phyloP scores from a whole-genome alignment of 805 yeast genomes.

The Brettanomyces bruxellensis region DNA sequence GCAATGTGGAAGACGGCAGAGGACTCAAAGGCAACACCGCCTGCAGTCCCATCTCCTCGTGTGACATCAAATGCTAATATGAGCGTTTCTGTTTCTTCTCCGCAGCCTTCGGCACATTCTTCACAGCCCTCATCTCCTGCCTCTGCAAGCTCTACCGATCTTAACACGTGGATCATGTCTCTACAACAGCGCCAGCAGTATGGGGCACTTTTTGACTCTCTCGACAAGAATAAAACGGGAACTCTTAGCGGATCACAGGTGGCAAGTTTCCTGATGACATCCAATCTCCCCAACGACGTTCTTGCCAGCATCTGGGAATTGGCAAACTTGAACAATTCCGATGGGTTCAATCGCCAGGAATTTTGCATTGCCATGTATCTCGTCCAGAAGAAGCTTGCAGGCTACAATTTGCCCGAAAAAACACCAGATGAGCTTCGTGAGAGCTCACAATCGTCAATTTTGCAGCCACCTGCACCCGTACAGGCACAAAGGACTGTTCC shows the following conservation, averaged over 20 bases:
- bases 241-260: conserved; percentile 67
- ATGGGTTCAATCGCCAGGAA: conserved; percentile 70
- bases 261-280: conserved; percentile 82
- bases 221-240: conserved; percentile 62
- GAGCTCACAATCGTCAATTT: conserved; percentile 7
- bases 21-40: background rate
- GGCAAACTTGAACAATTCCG: conserved; percentile 81
- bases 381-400: conserved; percentile 76
- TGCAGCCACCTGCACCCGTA: conserved; percentile 2
- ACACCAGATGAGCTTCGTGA: conserved; percentile 55
- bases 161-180: conserved; percentile 51
- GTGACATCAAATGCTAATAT: conserved; percentile 3
- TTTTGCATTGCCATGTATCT: conserved; percentile 91
- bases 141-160: conserved; percentile 10
- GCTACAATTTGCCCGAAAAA: conserved; percentile 64
- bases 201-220: conserved; percentile 66
- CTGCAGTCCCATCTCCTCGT: conserved; percentile 5
- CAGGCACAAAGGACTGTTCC: background rate
- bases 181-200: conserved; percentile 67
- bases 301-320: conserved; percentile 93
- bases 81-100: conserved; percentile 4
- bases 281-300: conserved; percentile 75
- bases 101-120: conserved; percentile 1
- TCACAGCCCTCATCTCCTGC: conserved; percentile 6
- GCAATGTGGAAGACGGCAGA: conserved; percentile 25